phyloP scores from a whole-genome alignment of 768 basidiomycete genomes.

The Collybia sp. region DNA sequence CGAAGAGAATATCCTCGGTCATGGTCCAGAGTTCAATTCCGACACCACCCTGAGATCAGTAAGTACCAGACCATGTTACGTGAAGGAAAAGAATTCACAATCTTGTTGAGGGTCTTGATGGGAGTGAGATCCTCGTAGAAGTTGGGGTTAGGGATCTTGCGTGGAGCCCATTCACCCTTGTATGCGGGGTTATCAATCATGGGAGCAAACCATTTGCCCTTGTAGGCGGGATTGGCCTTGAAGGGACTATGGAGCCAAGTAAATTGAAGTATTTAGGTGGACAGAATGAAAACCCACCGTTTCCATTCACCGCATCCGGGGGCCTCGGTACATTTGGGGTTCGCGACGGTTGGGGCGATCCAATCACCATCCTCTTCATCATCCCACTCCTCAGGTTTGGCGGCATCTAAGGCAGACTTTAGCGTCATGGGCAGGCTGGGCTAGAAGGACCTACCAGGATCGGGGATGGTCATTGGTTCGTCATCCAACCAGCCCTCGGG shows the following conservation, averaged over 20 bases:
- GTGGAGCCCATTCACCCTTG: constrained; percentile 92
- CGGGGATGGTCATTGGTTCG: constrained; percentile 75
- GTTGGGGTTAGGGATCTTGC: constrained; percentile 85
- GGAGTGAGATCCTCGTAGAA: constrained; percentile 89
- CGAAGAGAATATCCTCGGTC: constrained; percentile 92
- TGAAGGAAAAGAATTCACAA: constrained; percentile 44
- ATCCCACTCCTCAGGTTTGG: constrained; percentile 99
- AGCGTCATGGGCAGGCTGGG: background rate
- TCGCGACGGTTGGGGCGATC: constrained; percentile 85
- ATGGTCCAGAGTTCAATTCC: constrained; percentile 99
- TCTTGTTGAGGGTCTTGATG: constrained; percentile 78
- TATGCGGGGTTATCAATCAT: constrained; percentile 96
- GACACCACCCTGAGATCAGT: constrained; percentile 67
- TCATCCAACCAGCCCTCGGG: constrained; percentile 96
- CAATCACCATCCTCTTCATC: constrained; percentile 99
- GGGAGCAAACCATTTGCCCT: constrained; percentile 97
- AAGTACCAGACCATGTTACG: background rate
- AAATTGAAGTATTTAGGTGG: background rate
- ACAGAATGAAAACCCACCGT: constrained; percentile 37
- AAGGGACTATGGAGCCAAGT: constrained; percentile 47
- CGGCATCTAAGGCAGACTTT: constrained; percentile 49
- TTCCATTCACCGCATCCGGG: constrained; percentile 97
- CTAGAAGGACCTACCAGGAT: constrained; percentile 59
- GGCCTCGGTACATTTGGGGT: constrained; percentile 87
- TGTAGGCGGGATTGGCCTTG: constrained; percentile 92